Evolutionary conservation across 2,329 filamentous ascomycete genomes (phyloP), one percentile per base, ranked within the genome.

Genomic region (Lachnum nothofagi): DNA sequence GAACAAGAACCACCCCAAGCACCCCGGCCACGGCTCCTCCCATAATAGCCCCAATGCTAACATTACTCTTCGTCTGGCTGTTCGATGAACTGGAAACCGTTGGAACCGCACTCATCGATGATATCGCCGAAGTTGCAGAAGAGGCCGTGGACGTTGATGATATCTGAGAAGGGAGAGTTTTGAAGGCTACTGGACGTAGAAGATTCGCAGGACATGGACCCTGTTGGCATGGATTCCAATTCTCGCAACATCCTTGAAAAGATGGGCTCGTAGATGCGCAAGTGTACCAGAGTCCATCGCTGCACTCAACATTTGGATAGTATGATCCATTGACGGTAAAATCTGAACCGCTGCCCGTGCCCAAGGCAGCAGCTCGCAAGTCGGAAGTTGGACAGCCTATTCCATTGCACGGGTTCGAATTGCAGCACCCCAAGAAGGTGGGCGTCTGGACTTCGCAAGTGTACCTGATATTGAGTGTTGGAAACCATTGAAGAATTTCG

Each of bases 381-480:
- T 56, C 42, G 14, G 12, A 9, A 14, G 19, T n/a, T 10, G 53
- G 53, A 27, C 51, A 58, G 6, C 46, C 52, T 22, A 35, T 40
- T 2, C 33, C 42, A 19, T 56, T 51, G 48, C 55, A 58, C 24
- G 53, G 53, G 39, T 58, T 35, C 10, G 46, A 49, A 2, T 27
- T 49, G 22, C 55, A 58, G 31, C 54, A 58, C 31, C 55, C 55
- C 4, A 58, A 20, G 14, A 58, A 58, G 2, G 37, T 58, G 9
- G 51, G 51, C 2, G 2, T 49, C 44, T 58, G 46, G n/a, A 42
- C 42, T 29, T 42, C 46, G 22, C 52, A 56, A n/a, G 47, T 51
- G 34, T 53, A 56, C 51, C 48, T 54, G 22, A 25, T 16, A 42
- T 23, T 37, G 14, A 34, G n/a, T n/a, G n/a, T 34, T 16, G 9